These are phyloP conservation scores for Allomyces macrogynus DNA, from an alignment of 192 early-diverging fungal genomes.

Conservation along the genomic window DNA sequence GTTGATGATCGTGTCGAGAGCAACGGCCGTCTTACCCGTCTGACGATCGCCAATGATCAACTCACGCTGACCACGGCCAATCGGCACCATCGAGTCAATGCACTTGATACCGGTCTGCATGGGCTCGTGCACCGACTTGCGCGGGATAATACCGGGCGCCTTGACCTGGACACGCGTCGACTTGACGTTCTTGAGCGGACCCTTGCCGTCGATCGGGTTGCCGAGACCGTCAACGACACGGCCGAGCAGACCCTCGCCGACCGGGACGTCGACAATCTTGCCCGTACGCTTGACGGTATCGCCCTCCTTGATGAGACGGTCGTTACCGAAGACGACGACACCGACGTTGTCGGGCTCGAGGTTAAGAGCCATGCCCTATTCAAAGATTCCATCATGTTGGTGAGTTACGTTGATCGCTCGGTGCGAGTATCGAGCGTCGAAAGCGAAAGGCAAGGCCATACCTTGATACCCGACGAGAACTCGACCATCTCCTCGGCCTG, in stretches of 20 bases:
- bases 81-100: constrained; percentile 99
- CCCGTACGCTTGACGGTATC: constrained; percentile 98
- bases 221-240: constrained; percentile 98
- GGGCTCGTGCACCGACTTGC: constrained; percentile 97
- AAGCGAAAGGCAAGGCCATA: constrained; percentile 7
- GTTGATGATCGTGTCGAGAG: constrained; percentile 97
- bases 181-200: constrained; percentile 65
- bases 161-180: constrained; percentile 95
- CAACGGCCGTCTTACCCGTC: constrained; percentile 98
- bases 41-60: constrained; percentile 99
- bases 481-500: constrained; percentile 99
- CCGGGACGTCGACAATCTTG: constrained; percentile 94
- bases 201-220: constrained; percentile 99
- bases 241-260: constrained; percentile 83
- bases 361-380: constrained; percentile 96
- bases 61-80: constrained; percentile 99
- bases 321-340: constrained; percentile 99
- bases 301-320: constrained; percentile 99
- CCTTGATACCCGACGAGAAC: constrained; percentile 96
- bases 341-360: constrained; percentile 99
- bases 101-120: constrained; percentile 99
- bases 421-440: no score
- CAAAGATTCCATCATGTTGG: neutral
- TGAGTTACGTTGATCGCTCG: neutral
- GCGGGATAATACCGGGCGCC: constrained; percentile 98